A percentile compares a stretch with the other conserved stretches of the same genome.
These are phyloP conservation scores for Dioscorea cayenensis DNA, from an alignment of 116 monocot species.

Conservation along the genomic window DNA sequence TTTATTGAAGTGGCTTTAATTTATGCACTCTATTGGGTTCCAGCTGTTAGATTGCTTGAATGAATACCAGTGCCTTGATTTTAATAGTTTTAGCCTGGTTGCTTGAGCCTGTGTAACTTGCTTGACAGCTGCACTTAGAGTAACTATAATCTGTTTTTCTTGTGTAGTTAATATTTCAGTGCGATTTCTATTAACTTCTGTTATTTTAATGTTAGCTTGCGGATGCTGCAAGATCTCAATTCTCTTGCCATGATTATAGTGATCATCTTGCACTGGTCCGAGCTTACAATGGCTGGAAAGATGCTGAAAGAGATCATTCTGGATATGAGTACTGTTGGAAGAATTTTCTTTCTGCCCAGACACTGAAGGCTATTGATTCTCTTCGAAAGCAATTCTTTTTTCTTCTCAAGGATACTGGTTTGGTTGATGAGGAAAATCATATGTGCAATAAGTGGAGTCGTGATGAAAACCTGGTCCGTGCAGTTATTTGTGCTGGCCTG, in stretches of 20 bases:
- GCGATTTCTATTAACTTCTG: not conserved
- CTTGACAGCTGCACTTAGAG: too few relatives aligned
- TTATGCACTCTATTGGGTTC: too few relatives aligned
- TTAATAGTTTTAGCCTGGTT: too few relatives aligned
- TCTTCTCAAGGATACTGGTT: constrained; percentile 76
- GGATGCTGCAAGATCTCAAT: constrained; percentile 90
- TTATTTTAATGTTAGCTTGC: constrained; percentile 57
- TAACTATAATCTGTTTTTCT: too few relatives aligned
- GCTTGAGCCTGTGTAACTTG: too few relatives aligned
- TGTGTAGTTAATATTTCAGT: not conserved
- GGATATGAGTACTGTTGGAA: constrained; percentile 98
- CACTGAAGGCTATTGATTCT: constrained; percentile 86
- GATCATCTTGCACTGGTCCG: constrained; percentile 91
- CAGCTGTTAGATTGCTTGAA: too few relatives aligned
- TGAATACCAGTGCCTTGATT: too few relatives aligned
- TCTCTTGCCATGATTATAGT: constrained; percentile 84
- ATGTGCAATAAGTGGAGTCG: constrained; percentile 70
- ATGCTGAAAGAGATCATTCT: constrained; percentile 77
- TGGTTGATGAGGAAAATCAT: constrained; percentile 48
- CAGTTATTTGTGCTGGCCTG: constrained; percentile 89
- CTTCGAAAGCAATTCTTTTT: constrained; percentile 78
- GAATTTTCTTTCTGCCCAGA: constrained; percentile 91
- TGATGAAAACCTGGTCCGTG: constrained; percentile 79
- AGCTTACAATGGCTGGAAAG: constrained; percentile 90
- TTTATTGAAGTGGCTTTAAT: too few relatives aligned